phyloP scores from a whole-genome alignment of 306 rosid genomes.

The Biancaea sappan region DNA sequence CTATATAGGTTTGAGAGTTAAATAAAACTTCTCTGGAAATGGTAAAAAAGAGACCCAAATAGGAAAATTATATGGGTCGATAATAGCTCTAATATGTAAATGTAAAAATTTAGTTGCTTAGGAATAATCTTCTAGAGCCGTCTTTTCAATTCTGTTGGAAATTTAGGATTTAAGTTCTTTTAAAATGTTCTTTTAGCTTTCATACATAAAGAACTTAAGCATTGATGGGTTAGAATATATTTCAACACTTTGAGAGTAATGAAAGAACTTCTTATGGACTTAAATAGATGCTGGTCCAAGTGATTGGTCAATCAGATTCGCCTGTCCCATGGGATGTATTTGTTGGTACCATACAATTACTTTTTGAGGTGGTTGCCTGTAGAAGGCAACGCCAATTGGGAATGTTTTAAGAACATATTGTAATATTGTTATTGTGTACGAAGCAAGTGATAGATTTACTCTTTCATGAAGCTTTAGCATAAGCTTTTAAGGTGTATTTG shows the following conservation, averaged over 20 bases:
- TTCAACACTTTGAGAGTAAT: background rate
- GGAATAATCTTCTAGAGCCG: constrained; percentile 1
- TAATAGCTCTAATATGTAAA: constrained; percentile 25
- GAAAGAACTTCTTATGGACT: background rate
- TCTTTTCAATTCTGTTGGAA: background rate
- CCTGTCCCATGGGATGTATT: background rate
- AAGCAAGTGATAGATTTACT: background rate
- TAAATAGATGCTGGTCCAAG: background rate
- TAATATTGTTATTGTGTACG: background rate
- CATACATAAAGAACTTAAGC: background rate
- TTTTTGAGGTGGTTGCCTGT: background rate
- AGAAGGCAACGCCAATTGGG: background rate
- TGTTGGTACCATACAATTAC: background rate
- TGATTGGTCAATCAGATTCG: background rate
- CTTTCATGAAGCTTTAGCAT: constrained; percentile 21
- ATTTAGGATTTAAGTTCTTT: background rate
- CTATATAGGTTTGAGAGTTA: constrained; percentile 16
- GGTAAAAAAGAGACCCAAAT: constrained; percentile 13
- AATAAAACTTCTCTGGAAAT: constrained; percentile 13
- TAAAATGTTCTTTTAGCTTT: background rate
- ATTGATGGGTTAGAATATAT: background rate
- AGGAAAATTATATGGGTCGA: background rate
- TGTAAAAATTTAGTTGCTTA: background rate
- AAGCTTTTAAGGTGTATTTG: constrained; percentile 7
- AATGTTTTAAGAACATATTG: background rate